A percentile compares a stretch with the other conserved stretches of the same genome.
These are phyloP conservation scores for Tetrahymena elliotti DNA, from an alignment of 73 alveolate species.

Conservation along the genomic window DNA sequence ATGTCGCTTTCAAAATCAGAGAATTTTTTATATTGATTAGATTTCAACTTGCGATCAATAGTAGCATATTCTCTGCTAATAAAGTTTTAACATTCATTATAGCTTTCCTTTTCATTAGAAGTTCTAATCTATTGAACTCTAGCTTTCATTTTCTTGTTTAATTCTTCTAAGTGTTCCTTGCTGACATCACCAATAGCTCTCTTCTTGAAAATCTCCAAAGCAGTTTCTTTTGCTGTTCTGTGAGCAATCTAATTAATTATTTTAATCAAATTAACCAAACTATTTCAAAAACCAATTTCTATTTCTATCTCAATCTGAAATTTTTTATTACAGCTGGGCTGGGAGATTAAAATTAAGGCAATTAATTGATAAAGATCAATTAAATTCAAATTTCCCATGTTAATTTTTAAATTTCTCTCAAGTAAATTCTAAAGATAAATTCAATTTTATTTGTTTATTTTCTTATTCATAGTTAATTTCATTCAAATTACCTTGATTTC, in stretches of 20 bases:
- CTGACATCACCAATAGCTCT: slow-evolving; percentile 68
- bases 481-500: slow-evolving; percentile 3
- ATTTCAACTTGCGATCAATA: slow-evolving; percentile 65
- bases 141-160: slow-evolving; percentile 50
- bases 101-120: slow-evolving; percentile 69
- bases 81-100: slow-evolving; percentile 45
- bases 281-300: no score
- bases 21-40: slow-evolving; percentile 59
- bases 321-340: no score
- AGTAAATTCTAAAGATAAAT: no score
- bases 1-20: slow-evolving; percentile 65
- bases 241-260: not conserved
- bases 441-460: no score
- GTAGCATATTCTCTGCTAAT: slow-evolving; percentile 52
- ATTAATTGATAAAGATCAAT: no score
- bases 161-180: slow-evolving; percentile 49
- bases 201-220: slow-evolving; percentile 50
- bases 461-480: no score
- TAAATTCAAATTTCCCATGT: not conserved
- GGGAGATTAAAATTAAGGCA: not conserved
- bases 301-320: no score
- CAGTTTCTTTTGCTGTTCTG: slow-evolving; percentile 58
- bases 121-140: slow-evolving; percentile 45
- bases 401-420: not conserved
- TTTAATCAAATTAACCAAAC: no score